Conservation (phyloP, 345 rosid genomes). For the Acer negundo region DNA sequence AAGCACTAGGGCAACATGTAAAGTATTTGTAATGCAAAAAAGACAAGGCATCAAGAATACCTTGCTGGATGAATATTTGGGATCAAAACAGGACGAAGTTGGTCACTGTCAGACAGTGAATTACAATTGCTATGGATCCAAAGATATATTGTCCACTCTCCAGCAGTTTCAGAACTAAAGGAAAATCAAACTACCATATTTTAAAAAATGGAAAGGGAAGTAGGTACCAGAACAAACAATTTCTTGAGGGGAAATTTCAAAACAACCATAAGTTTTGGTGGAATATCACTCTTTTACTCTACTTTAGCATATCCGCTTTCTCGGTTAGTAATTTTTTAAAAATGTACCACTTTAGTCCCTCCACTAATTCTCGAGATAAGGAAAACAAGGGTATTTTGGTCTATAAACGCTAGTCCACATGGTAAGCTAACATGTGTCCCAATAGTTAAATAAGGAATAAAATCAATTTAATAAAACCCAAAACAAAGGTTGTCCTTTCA, state of each 20-base stretch:
- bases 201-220: background rate
- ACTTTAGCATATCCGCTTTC: background rate
- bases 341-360: background rate
- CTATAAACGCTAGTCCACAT: background rate
- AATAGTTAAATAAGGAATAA: too few relatives aligned
- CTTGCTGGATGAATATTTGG: constrained; percentile 98
- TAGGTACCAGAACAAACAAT: constrained; percentile 6
- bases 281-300: background rate
- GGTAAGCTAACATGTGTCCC: background rate
- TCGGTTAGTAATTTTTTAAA: background rate
- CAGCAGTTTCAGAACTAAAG: constrained; percentile 51
- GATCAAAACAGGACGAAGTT: constrained; percentile 73
- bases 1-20: background rate
- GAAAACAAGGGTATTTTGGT: background rate
- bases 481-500: background rate
- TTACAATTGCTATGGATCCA: constrained; percentile 99
- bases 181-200: constrained; percentile 22
- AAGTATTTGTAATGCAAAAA: background rate
- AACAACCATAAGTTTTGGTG: background rate
- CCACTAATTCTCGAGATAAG: background rate
- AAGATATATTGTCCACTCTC: constrained; percentile 91
- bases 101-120: constrained; percentile 87
- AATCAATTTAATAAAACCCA: background rate
- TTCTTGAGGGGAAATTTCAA: background rate
- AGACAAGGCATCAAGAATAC: constrained; percentile 34